phyloP scores from a whole-genome alignment of 345 rosid species.

The Pelargonium nanum region DNA sequence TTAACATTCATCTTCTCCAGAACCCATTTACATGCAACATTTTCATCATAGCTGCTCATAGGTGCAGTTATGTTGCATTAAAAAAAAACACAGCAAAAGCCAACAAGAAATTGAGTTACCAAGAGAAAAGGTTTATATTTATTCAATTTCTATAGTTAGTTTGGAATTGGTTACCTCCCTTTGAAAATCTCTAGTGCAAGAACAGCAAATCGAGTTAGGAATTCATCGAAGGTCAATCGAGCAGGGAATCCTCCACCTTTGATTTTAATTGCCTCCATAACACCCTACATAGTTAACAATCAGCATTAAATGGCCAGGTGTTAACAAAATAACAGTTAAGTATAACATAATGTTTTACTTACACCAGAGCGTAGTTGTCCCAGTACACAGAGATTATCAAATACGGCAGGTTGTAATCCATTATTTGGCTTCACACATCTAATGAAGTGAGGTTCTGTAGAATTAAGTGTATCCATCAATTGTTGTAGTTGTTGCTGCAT shows the following conservation, averaged over 20 bases:
- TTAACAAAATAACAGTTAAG: neutral
- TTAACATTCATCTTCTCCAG: neutral
- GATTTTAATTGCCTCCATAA: slow-evolving; percentile 84
- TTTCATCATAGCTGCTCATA: neutral
- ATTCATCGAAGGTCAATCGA: slow-evolving; percentile 54
- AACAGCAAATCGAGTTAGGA: slow-evolving; percentile 46
- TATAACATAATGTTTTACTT: slow-evolving; percentile 22
- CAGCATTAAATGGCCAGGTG: slow-evolving; percentile 6
- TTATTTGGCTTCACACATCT: slow-evolving; percentile 90
- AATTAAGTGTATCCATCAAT: slow-evolving; percentile 81
- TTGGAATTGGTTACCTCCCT: slow-evolving; percentile 36
- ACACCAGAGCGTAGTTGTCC: slow-evolving; percentile 91
- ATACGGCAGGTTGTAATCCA: slow-evolving; percentile 46
- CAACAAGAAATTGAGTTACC: slow-evolving; percentile 10
- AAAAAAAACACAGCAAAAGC: neutral
- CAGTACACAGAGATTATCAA: slow-evolving; percentile 52
- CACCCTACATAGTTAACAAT: slow-evolving; percentile 59
- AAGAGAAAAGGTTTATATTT: slow-evolving; percentile 13
- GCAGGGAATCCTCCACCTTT: slow-evolving; percentile 85
- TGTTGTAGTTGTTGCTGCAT: slow-evolving; percentile 85
- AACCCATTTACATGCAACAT: neutral
- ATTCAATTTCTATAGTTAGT: neutral
- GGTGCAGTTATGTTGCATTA: neutral
- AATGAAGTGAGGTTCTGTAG: slow-evolving; percentile 80
- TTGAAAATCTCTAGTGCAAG: slow-evolving; percentile 55